Conservation (phyloP, 2,329 filamentous ascomycete species). For the Claviceps lovelessii region DNA sequence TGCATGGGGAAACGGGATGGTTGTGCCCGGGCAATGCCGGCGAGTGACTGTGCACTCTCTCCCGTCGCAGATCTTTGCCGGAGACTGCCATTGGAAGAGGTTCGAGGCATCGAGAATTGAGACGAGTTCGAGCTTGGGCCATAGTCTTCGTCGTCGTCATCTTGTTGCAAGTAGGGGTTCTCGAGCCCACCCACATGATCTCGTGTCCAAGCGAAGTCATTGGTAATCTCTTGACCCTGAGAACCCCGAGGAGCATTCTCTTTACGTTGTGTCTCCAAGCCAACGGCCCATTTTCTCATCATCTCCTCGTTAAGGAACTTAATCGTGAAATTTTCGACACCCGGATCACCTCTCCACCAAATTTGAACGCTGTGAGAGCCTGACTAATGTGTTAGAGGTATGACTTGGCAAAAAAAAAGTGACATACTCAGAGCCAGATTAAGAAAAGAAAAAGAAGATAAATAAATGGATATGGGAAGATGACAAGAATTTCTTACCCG, state of each 20-base stretch:
- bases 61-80: constrained; percentile 63
- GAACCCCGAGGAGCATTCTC: constrained; percentile 37
- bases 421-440: not conserved
- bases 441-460: too few relatives aligned
- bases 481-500: constrained; percentile 51
- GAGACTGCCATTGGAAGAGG: constrained; percentile 57
- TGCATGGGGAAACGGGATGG: constrained; percentile 60
- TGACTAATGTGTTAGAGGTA: constrained; percentile 24
- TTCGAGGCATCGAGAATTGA: constrained; percentile 22
- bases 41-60: constrained; percentile 49
- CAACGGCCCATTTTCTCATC: constrained; percentile 81
- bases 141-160: constrained; percentile 47
- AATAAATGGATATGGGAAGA: constrained; percentile 46
- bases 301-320: constrained; percentile 82
- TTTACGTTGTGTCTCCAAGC: constrained; percentile 65
- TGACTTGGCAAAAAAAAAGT: not conserved
- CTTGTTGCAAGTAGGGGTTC: constrained; percentile 63
- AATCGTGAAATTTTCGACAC: constrained; percentile 91
- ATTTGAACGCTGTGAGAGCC: constrained; percentile 93
- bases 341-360: constrained; percentile 94
- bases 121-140: constrained; percentile 22
- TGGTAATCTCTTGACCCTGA: constrained; percentile 35
- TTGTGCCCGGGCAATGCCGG: constrained; percentile 42
- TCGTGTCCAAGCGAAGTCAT: constrained; percentile 70
- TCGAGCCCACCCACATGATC: constrained; percentile 51